A percentile compares a stretch with the other conserved stretches of the same genome.
Evolutionary conservation across 1,284 basidiomycete genomes (phyloP).

Genomic region (Ceratobasidium sp.): DNA sequence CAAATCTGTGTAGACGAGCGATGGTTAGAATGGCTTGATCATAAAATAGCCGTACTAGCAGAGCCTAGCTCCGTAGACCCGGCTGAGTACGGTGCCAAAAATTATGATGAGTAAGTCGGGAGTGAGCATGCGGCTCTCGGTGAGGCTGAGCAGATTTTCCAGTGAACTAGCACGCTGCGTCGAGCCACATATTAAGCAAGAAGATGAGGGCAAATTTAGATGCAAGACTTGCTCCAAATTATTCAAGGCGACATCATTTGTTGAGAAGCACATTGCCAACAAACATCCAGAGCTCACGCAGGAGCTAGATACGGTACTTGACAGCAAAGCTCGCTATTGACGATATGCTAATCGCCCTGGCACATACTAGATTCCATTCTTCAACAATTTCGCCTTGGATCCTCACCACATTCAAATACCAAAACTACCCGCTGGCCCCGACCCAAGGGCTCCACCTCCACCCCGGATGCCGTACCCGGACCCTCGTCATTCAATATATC

Average conservation of each 20-base stretch:
- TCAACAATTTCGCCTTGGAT: slow-evolving; percentile 93
- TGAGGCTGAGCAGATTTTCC: slow-evolving; percentile 43
- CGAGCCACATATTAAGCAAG: slow-evolving; percentile 84
- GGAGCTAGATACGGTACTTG: slow-evolving; percentile 70
- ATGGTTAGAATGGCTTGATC: slow-evolving; percentile 86
- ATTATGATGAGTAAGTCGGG: slow-evolving; percentile 78
- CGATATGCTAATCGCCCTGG: slow-evolving; percentile 17
- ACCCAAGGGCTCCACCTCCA: slow-evolving; percentile 22
- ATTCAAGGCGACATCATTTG: slow-evolving; percentile 93
- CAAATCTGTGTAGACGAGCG: slow-evolving; percentile 66
- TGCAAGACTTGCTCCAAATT: slow-evolving; percentile 94
- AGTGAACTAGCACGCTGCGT: slow-evolving; percentile 82
- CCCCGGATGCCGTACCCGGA: slow-evolving; percentile 34
- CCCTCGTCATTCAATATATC: slow-evolving; percentile 29
- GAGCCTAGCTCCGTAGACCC: slow-evolving; percentile 80
- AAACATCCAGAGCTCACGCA: slow-evolving; percentile 85
- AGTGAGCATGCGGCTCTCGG: slow-evolving; percentile 34
- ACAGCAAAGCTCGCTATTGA: slow-evolving; percentile 43
- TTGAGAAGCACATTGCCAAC: slow-evolving; percentile 91
- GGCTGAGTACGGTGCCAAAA: slow-evolving; percentile 85
- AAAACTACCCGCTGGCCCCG: slow-evolving; percentile 64
- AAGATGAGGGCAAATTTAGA: slow-evolving; percentile 93
- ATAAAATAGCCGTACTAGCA: slow-evolving; percentile 78
- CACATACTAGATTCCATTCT: slow-evolving; percentile 71
- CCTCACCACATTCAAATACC: slow-evolving; percentile 85